Base-by-base conservation (phyloP, 2,329 filamentous ascomycete species). In the Fusarium anguioides region DNA sequence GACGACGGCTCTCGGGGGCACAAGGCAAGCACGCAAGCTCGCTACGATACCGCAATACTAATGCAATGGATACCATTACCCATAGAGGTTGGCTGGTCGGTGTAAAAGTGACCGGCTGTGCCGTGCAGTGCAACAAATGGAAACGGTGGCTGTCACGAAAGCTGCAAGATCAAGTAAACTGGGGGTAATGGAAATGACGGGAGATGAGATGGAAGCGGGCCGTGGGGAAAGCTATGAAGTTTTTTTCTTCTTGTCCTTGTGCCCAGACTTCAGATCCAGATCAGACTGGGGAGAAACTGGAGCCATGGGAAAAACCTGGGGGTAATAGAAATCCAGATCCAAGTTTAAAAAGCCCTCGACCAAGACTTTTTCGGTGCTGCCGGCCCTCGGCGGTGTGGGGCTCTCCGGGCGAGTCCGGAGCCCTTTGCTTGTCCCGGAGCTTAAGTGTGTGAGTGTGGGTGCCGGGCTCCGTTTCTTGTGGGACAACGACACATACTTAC, bases 101-200 rank as follows among this genome's bases (percentile, higher is more conserved):
- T 58, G 64, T 46, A 55, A 65, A 66, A 52, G 36, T 47, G 29
- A 37, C 37, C 42, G 55, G 46, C 24, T 50, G 67, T 37, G 51
- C 58, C 46, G 65, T 60, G 56, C 46, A 56, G 61, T 59, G 56
- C 45, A 52, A 66, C 50, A 60, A 63, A 59, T 56, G 58, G 69
- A 60, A 59, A 56, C 56, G 64, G 71, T 73, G 72, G 72, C 68
- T 71, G 68, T 71, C 66, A 61, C 60, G 70, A 68, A 56, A 66
- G 63, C 71, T 75, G 74, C 74, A 75, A 71, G 69, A 79, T 78
- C 73, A 78, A 73, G 77, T 79, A 79, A 78, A 73, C 72, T 71
- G 75, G 75, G 75, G 75, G 76, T 78, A 79, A 69, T 71, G 56
- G 57, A 67, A 57, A 66, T 61, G 57, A 64, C 55, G 53, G 46